Conservation (phyloP, 768 basidiomycete genomes). For the Megacollybia marginata region DNA sequence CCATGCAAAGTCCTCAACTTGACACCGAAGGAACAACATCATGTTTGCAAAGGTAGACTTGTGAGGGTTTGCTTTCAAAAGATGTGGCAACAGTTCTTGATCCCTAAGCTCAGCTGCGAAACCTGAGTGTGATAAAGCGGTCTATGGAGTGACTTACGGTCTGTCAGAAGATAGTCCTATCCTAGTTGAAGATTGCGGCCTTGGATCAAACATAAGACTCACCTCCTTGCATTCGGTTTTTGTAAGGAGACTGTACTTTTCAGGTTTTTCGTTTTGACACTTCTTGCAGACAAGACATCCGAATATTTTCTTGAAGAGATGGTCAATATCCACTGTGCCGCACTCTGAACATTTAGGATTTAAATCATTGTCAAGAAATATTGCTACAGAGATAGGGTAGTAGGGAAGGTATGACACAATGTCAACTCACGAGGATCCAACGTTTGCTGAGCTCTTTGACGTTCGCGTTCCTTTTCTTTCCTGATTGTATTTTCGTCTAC, state of each 20-base stretch:
- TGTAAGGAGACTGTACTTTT: conserved; percentile 90
- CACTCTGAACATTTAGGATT: conserved; percentile 89
- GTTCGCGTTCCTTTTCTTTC: conserved; percentile 78
- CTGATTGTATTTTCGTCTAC: conserved; percentile 66
- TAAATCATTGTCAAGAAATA: conserved; percentile 61
- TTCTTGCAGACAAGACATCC: conserved; percentile 79
- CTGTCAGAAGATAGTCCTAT: conserved; percentile 92
- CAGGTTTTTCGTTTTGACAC: conserved; percentile 85
- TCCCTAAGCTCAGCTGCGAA: conserved; percentile 85
- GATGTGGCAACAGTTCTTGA: conserved; percentile 84
- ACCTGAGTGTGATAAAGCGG: conserved; percentile 1
- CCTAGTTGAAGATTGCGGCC: background rate
- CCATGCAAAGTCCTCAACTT: conserved; percentile 96
- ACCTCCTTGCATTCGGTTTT: conserved; percentile 99
- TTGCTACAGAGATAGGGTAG: conserved; percentile 39
- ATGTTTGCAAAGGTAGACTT: conserved; percentile 95
- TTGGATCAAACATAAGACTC: conserved; percentile 11
- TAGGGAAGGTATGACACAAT: background rate
- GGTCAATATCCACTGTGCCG: conserved; percentile 82
- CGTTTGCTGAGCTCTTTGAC: conserved; percentile 68
- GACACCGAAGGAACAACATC: conserved; percentile 94
- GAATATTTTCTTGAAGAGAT: conserved; percentile 75
- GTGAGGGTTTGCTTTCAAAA: conserved; percentile 92
- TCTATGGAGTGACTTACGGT: conserved; percentile 46
- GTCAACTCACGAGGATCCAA: conserved; percentile 58